Conservation (phyloP, 1,284 basidiomycete species). For the Trametes pubescens region DNA sequence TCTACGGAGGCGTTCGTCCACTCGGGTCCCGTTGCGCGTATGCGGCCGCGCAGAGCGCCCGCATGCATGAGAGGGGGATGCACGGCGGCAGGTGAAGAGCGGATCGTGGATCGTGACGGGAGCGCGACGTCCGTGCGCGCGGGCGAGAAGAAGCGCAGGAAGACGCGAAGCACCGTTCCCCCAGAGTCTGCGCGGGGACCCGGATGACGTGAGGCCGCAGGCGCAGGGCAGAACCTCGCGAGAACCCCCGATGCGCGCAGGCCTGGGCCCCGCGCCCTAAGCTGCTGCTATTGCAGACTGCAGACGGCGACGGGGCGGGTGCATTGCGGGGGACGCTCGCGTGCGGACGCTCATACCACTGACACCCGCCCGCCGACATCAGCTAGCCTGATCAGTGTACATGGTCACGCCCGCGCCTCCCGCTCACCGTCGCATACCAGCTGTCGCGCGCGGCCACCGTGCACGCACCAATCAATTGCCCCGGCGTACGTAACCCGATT, state of each 20-base stretch:
- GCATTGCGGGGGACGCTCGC: background rate
- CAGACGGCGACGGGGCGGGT: too few relatives aligned
- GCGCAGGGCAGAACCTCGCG: slow-evolving; percentile 22
- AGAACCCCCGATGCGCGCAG: slow-evolving; percentile 19
- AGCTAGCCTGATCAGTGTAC: slow-evolving; percentile 5
- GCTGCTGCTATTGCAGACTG: background rate
- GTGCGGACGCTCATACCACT: background rate
- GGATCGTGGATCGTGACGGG: background rate
- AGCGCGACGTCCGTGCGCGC: background rate
- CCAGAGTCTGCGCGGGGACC: background rate
- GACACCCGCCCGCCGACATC: background rate
- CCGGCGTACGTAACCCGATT: background rate
- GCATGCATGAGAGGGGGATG: too few relatives aligned
- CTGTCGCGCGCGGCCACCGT: too few relatives aligned
- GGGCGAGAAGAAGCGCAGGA: slow-evolving; percentile 1
- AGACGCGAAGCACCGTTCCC: background rate
- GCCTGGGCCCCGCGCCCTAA: slow-evolving; percentile 9
- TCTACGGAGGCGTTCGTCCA: too few relatives aligned
- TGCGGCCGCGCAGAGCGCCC: slow-evolving; percentile 1
- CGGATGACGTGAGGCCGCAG: slow-evolving; percentile 12
- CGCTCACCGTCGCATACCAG: background rate
- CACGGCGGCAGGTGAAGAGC: slow-evolving; percentile 4
- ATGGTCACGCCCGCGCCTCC: background rate
- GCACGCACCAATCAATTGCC: background rate
- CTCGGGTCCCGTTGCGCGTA: background rate